Evolutionary conservation across 805 yeast species (phyloP).

Genomic region (Candida maltosa): DNA sequence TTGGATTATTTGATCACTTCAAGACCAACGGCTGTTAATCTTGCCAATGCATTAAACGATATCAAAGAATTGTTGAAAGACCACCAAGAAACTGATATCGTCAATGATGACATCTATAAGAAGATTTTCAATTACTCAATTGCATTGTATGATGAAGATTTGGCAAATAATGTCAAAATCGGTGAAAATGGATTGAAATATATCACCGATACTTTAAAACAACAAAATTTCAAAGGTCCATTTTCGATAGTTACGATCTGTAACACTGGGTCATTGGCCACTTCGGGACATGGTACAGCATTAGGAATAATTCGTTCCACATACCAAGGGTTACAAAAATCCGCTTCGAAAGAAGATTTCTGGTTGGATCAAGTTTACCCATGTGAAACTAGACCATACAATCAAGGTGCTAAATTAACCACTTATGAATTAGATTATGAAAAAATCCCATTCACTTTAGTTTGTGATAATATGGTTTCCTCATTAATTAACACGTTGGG

Average conservation of each 20-base stretch:
- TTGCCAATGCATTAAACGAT: slow-evolving; percentile 67
- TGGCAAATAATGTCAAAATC: slow-evolving; percentile 69
- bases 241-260: slow-evolving; percentile 88
- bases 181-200: slow-evolving; percentile 82
- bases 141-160: slow-evolving; percentile 68
- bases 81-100: slow-evolving; percentile 10
- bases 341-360: slow-evolving; percentile 28
- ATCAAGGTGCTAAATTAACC: slow-evolving; percentile 92
- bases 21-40: slow-evolving; percentile 94
- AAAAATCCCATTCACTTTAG: slow-evolving; percentile 78
- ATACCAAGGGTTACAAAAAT: slow-evolving; percentile 39
- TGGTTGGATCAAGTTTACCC: slow-evolving; percentile 74
- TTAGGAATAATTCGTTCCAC: slow-evolving; percentile 85
- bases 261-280: slow-evolving; percentile 94
- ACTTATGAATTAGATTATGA: slow-evolving; percentile 89
- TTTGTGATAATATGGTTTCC: slow-evolving; percentile 90
- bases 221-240: slow-evolving; percentile 54
- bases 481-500: slow-evolving; percentile 58
- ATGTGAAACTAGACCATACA: slow-evolving; percentile 92
- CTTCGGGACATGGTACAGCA: slow-evolving; percentile 97
- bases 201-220: slow-evolving; percentile 44
- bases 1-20: slow-evolving; percentile 69
- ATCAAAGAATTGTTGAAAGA: slow-evolving; percentile 34
- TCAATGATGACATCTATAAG: slow-evolving; percentile 21
- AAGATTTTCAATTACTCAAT: slow-evolving; percentile 44